Percentiles rank a stretch among this genome's conserved stretches.
phyloP scores from a whole-genome alignment of 2,329 filamentous ascomycete species.

The Xylaria sp. region DNA sequence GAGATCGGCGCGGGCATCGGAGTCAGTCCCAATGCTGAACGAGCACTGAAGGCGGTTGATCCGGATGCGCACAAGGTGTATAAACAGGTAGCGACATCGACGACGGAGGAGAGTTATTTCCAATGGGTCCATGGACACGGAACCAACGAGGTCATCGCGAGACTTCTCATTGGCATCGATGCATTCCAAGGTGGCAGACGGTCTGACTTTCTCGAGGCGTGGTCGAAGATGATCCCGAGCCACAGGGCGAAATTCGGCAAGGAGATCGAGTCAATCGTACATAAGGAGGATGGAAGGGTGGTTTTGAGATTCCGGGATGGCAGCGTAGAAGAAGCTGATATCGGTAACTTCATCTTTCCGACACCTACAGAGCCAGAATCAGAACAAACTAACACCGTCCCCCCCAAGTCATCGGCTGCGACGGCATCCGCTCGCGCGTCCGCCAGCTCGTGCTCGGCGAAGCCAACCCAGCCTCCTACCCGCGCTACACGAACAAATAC shows the following conservation, averaged over 20 bases:
- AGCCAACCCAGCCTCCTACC: conserved; percentile 38
- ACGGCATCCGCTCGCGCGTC: conserved; percentile 57
- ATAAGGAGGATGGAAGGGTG: conserved; percentile 23
- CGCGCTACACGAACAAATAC: conserved; percentile 52
- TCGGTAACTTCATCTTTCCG: conserved; percentile 19
- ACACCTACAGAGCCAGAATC: too few relatives aligned
- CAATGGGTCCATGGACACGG: conserved; percentile 37
- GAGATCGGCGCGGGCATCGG: conserved; percentile 50
- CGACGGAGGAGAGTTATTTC: conserved; percentile 35
- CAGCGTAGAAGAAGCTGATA: conserved; percentile 29
- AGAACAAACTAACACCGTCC: conserved; percentile 3
- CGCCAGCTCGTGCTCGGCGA: conserved; percentile 48
- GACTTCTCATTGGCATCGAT: conserved; percentile 36
- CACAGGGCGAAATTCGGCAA: conserved; percentile 33
- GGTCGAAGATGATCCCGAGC: conserved; percentile 32
- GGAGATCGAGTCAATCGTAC: conserved; percentile 30
- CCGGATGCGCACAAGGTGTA: conserved; percentile 34
- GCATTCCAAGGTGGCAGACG: conserved; percentile 39
- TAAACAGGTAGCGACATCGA: conserved; percentile 30
- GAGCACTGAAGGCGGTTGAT: conserved; percentile 39
- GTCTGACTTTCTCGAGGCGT: conserved; percentile 38
- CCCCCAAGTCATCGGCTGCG: conserved; percentile 51
- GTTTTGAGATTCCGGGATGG: conserved; percentile 33
- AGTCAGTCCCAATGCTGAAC: conserved; percentile 47
- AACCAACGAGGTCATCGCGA: conserved; percentile 31